Evolutionary conservation across 2,329 filamentous ascomycete genomes (phyloP).

Genomic region (Ceratocystis eucalypticola): DNA sequence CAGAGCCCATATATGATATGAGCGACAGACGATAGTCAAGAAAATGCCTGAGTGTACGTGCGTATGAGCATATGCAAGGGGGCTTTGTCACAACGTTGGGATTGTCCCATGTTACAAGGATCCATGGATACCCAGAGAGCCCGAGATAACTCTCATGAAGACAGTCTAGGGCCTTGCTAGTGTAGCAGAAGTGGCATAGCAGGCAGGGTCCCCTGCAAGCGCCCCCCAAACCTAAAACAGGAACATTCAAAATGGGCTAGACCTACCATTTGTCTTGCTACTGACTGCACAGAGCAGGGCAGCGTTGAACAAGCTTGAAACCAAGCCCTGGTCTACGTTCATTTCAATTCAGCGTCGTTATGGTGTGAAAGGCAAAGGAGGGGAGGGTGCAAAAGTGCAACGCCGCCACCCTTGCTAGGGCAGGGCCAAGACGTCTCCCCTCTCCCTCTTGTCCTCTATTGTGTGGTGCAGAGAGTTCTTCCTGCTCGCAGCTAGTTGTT

Average conservation of each 20-base stretch:
- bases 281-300: background rate
- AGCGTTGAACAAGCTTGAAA: conserved; percentile 5
- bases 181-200: background rate
- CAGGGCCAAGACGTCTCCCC: no score
- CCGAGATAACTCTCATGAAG: background rate
- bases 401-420: no score
- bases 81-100: background rate
- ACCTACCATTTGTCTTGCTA: background rate
- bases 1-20: background rate
- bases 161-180: background rate
- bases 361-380: background rate
- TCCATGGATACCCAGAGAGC: background rate
- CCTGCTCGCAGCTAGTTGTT: background rate
- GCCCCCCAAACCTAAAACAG: conserved; percentile 1
- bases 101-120: conserved; percentile 3
- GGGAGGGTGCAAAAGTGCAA: background rate
- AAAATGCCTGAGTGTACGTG: no score
- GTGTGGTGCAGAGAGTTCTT: background rate
- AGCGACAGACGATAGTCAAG: background rate
- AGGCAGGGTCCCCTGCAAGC: background rate
- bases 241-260: background rate
- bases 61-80: background rate
- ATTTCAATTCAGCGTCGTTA: background rate
- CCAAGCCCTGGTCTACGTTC: background rate
- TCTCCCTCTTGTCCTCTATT: no score